Percentiles rank a stretch among this genome's conserved stretches.
Conservation (phyloP, 1,284 basidiomycete genomes). For the Trametes versicolor region DNA sequence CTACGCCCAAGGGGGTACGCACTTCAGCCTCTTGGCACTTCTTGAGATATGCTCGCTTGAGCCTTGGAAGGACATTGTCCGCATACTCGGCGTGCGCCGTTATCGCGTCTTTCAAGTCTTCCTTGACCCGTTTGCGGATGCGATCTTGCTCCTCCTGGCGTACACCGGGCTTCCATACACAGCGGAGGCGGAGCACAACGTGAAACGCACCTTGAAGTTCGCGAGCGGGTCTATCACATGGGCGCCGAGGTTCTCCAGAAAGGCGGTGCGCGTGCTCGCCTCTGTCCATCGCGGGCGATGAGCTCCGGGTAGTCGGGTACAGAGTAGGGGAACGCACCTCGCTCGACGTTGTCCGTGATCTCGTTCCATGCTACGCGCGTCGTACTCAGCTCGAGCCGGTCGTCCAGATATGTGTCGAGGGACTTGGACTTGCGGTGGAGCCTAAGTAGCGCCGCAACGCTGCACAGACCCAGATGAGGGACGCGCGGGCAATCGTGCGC, state of each 20-base stretch:
- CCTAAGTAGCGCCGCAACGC: constrained; percentile 75
- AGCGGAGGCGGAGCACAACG: constrained; percentile 2
- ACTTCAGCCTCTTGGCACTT: constrained; percentile 89
- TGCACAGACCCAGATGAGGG: constrained; percentile 42
- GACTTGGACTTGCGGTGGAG: constrained; percentile 77
- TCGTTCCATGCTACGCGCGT: constrained; percentile 82
- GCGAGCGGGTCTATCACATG: constrained; percentile 79
- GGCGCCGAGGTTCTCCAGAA: constrained; percentile 71
- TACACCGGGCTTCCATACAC: constrained; percentile 1
- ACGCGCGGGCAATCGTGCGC: neutral
- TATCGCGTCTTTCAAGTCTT: constrained; percentile 83
- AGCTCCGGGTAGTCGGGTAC: neutral
- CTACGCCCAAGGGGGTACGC: constrained; percentile 25
- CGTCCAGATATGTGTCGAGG: constrained; percentile 72
- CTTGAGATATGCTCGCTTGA: constrained; percentile 81
- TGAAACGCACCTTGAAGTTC: constrained; percentile 65
- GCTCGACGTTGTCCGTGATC: constrained; percentile 83
- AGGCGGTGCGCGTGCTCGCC: constrained; percentile 83
- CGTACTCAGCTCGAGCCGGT: constrained; percentile 62
- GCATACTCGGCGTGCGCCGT: constrained; percentile 81
- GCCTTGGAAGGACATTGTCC: constrained; percentile 76
- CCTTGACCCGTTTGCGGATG: constrained; percentile 88
- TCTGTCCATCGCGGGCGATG: constrained; percentile 56
- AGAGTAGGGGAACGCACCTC: constrained; percentile 62
- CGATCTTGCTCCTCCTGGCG: constrained; percentile 85